Evolutionary conservation across 2,329 filamentous ascomycete genomes (phyloP), one percentile per base, ranked within the genome.

Genomic region (Fonsecaea erecta): DNA sequence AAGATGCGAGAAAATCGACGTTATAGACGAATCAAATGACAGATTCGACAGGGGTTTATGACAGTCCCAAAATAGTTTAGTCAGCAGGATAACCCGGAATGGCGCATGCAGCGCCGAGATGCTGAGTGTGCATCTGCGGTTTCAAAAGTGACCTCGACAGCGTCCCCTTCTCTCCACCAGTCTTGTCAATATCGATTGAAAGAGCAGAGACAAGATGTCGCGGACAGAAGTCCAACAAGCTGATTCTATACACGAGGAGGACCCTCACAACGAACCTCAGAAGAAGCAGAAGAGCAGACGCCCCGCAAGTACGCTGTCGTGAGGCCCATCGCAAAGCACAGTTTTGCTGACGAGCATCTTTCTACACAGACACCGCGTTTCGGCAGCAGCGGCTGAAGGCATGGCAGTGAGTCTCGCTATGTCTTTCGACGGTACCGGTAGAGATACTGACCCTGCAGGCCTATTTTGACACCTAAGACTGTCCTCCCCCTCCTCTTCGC

Each of bases 381-480:
- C 87, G 95, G 73, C 95, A 99, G 77, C 95, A 99, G 80, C 89
- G 95, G 76, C 81, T 99, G 78, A 97, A 98, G 81, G 95, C 95
- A 82, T 99, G 95, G 95, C 95, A 99, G 90, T 96, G 84, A 80
- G 92, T 86, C 52, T 26, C 34, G 34, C 37, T 37, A 32, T 1
- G 71, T 59, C 63, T 61, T 60, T 48, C 28, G 14, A 46, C 11
- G 5, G 16, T 16, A 60, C 54, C 69, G 71, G 62, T 72, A n/a
- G 16, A 34, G 24, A 18, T 52, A 37, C 64, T 72, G 68, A 71
- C 60, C 71, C 70, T 69, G 54, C 75, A 95, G 92, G 81, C 94
- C 94, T 40, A 97, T 98, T 75, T 84, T 97, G 58, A 98, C 94
- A 2, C 94, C 94, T 1, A 97, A 97, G 81, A 97, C 93, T 52